Base-by-base conservation (phyloP, 768 basidiomycete genomes). In the Lactifluus echinatus region DNA sequence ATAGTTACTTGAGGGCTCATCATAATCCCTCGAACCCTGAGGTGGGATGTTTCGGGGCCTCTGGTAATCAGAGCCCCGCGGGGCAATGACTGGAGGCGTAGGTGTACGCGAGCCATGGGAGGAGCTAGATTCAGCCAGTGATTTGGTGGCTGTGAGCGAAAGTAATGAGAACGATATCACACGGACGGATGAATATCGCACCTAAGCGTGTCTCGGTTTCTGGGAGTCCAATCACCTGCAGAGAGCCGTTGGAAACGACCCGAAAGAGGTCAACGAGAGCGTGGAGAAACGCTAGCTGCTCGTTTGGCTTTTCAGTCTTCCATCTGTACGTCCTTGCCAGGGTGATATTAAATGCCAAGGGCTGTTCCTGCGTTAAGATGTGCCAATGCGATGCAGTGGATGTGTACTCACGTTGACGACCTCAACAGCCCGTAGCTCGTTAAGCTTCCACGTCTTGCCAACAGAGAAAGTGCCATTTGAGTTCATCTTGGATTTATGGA, bases 401-500 rank as follows among this genome's bases (percentile, higher is more conserved):
- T 19, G 49, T 23, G 23, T 24, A 53, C 44, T 46, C 19, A 57
- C 61, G 53, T 29, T 79, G 34, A 79, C 57, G 46, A 95, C 85
- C 62, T 94, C 85, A 44, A 99, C 68, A 37, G 74, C 82, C 60
- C 88, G 80, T 64, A 98, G 76, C 70, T 97, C 94, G 40, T 81
- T 69, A 48, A 98, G 72, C 58, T 75, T 79, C 96, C 96, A 99
- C 1, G 95, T 92, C 75, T 99, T 99, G 6, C 96, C 96, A 47
- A 98, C 91, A 8, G 93, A 96, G 71, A 95, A 98, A 0, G 91
- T 81, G 33, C 89, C 87, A 67, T 97, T 98, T 42, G 86, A 84
- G 68, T 99, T 98, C 62, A 91, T 74, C 73, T 98, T 98, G 1
- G 94, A 93, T 73, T 99, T 99, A 79, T 99, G 94, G 19, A 99